phyloP scores from a whole-genome alignment of 352 stramenopile genomes.

The Globisporangium alternatum region DNA sequence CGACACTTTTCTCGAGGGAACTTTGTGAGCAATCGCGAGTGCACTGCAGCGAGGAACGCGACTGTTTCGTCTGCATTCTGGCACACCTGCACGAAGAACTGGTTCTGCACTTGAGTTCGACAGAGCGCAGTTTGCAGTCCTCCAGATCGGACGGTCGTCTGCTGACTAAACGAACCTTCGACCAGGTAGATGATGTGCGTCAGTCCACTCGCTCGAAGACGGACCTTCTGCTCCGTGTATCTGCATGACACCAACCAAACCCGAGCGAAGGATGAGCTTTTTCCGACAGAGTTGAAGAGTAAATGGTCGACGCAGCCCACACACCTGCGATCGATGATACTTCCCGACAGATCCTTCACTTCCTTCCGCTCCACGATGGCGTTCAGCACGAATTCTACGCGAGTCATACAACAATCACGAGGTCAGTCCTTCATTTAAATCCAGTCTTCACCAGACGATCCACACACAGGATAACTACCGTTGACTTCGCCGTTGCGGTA shows the following conservation, averaged over 20 bases:
- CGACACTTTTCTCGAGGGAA: conserved; percentile 38
- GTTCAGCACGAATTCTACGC: conserved; percentile 71
- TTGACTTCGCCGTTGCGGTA: conserved; percentile 26
- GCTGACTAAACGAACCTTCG: conserved; percentile 72
- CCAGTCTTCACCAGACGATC: neutral
- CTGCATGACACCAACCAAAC: conserved; percentile 13
- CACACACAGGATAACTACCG: conserved; percentile 6
- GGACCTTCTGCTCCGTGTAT: conserved; percentile 79
- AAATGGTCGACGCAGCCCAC: neutral
- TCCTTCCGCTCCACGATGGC: conserved; percentile 85
- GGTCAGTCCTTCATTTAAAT: neutral
- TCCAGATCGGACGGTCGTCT: conserved; percentile 57
- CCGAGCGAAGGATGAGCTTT: neutral
- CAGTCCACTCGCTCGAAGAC: conserved; percentile 57
- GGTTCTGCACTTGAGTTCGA: conserved; percentile 76
- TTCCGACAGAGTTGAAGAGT: neutral
- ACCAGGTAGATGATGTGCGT: conserved; percentile 84
- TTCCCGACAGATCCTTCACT: conserved; percentile 72
- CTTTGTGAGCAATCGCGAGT: conserved; percentile 55
- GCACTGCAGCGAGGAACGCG: conserved; percentile 61
- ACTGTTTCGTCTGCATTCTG: conserved; percentile 79
- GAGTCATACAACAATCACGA: neutral
- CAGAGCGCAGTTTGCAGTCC: conserved; percentile 72
- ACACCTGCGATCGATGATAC: conserved; percentile 62
- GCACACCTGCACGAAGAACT: conserved; percentile 82